A percentile compares a stretch with the other conserved stretches of the same genome.
These are phyloP conservation scores for Gastrodia elata DNA, from an alignment of 106 monocot genomes.

Conservation along the genomic window DNA sequence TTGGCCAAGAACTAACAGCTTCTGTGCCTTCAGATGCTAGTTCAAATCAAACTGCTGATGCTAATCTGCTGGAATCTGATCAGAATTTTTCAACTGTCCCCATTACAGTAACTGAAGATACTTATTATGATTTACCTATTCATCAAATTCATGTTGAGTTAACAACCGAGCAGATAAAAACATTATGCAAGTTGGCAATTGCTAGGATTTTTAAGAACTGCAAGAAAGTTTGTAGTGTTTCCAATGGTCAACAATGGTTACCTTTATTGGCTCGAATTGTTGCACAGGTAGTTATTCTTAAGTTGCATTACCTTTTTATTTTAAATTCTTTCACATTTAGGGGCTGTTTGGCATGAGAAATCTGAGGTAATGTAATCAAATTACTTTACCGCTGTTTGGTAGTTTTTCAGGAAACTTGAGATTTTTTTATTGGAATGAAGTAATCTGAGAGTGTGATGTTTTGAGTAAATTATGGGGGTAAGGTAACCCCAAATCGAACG, in stretches of 20 bases:
- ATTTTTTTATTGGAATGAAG: too few relatives aligned
- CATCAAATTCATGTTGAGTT: slow-evolving; percentile 54
- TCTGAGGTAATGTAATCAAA: too few relatives aligned
- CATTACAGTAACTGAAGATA: slow-evolving; percentile 28
- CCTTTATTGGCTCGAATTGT: slow-evolving; percentile 69
- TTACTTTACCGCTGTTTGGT: too few relatives aligned
- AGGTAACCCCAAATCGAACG: too few relatives aligned
- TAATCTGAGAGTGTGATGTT: too few relatives aligned
- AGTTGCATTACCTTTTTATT: neutral
- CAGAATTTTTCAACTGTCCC: slow-evolving; percentile 19
- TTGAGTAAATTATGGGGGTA: too few relatives aligned
- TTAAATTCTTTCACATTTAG: neutral
- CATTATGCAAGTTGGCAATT: slow-evolving; percentile 35
- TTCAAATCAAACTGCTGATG: slow-evolving; percentile 28
- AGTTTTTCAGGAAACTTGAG: too few relatives aligned
- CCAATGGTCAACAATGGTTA: slow-evolving; percentile 28
- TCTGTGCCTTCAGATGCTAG: slow-evolving; percentile 31
- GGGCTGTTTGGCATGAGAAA: too few relatives aligned
- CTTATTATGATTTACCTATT: slow-evolving; percentile 36
- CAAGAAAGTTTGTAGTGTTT: slow-evolving; percentile 25
- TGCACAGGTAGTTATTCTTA: slow-evolving; percentile 45
- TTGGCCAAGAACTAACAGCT: slow-evolving; percentile 24
- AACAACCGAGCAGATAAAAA: slow-evolving; percentile 43
- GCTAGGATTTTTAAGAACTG: slow-evolving; percentile 44
- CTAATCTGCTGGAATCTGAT: slow-evolving; percentile 33